Evolutionary conservation across 73 alveolate genomes (phyloP), one percentile per base, ranked within the genome.

Genomic region (Paramecium primaurelia): DNA sequence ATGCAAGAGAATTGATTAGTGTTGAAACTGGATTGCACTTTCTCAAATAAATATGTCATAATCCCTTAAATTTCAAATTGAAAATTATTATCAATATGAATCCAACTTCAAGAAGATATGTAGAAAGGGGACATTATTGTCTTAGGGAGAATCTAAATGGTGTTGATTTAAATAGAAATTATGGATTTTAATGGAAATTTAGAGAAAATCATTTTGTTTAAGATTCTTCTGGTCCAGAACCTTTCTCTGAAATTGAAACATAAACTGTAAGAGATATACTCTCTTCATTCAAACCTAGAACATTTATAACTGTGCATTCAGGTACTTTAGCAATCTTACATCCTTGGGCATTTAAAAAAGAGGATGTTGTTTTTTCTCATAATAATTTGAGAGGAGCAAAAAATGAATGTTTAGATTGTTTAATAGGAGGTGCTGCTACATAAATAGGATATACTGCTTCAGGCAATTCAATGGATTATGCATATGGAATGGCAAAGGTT

Each of bases 221-320:
- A 36, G 86, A 38, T 44, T 64, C 77, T 9, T 84, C 96, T 60
- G 97, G 97, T 3, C 84, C 49, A 3, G 44, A 85, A 14, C 93
- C 97, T 4, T 95, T 95, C 40, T 87, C 96, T 12, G 97, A 95
- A 40, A 54, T 87, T 28, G 96, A 93, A 58, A 95, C 97, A n/a
- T 11, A 71, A 42, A 49, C 47, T 34, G 68, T 95, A 3, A 77
- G 88, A 44, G 80, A 90, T 40, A 73, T 77, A 25, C 69, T 92
- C n/a, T 58, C 51, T 11, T 59, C 42, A 25, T 93, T 92, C 59
- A 37, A 37, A 30, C 97, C 97, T 0, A 86, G 71, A 59, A 77
- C 93, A 8, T 93, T 92, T 59, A 73, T 93, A 14, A 68, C 96
- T 9, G 83, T 95, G 47, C 97, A 95, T 85, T 83, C 93, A 18